These are phyloP conservation scores for Picochlorum sp. DNA, from an alignment of 139 green algal species.

Conservation along the genomic window DNA sequence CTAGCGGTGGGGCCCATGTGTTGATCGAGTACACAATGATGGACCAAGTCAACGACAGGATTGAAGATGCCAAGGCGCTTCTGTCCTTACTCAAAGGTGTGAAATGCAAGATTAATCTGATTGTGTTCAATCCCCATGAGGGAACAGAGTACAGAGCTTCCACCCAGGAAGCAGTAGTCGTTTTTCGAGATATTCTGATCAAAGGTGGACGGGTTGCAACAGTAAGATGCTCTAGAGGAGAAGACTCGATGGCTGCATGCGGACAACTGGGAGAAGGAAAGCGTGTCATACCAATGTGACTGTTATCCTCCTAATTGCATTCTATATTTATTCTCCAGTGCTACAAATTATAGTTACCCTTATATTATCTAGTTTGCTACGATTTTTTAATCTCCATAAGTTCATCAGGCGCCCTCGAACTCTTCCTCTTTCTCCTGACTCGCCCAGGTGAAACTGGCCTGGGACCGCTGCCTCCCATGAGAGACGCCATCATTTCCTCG, in stretches of 20 bases:
- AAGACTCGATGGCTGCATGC: constrained; percentile 79
- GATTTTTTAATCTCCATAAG: constrained; percentile 1
- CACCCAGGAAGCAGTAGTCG: constrained; percentile 24
- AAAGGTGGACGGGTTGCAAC: constrained; percentile 59
- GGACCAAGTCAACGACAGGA: constrained; percentile 69
- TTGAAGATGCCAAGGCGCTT: constrained; percentile 48
- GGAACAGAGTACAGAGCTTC: constrained; percentile 46
- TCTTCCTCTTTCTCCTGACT: constrained; percentile 36
- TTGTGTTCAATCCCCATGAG: constrained; percentile 69
- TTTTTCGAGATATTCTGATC: constrained; percentile 44
- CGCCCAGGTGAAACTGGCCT: constrained; percentile 36
- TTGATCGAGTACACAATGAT: constrained; percentile 92
- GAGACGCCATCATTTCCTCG: constrained; percentile 48
- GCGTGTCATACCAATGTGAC: background rate
- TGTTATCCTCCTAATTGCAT: background rate
- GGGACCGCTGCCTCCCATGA: constrained; percentile 20
- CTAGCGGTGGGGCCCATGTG: constrained; percentile 30
- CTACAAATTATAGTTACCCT: no score
- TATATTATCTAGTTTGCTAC: background rate
- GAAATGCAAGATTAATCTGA: constrained; percentile 70
- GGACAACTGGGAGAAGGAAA: constrained; percentile 58
- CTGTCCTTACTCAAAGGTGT: constrained; percentile 19
- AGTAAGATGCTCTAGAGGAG: constrained; percentile 52
- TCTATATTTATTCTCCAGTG: no score
- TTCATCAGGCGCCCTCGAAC: background rate